Base-by-base conservation (phyloP, 495 filamentous ascomycete genomes). In the Xylaria grammica region DNA sequence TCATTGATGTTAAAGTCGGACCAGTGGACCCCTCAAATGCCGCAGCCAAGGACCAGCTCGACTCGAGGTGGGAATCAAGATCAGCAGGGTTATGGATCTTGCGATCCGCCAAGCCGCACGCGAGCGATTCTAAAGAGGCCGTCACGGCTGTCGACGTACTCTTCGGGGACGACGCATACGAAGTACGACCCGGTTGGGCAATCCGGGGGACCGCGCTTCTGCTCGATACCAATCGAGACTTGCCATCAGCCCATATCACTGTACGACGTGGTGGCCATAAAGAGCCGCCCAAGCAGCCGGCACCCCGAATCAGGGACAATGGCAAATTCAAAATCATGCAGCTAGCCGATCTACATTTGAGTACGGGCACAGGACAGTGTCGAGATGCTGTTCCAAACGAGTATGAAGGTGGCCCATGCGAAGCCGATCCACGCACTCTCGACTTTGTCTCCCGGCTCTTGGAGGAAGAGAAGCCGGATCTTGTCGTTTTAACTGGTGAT, bases 301-400 rank as follows among this genome's bases (percentile, higher is more conserved):
- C 81, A n/a, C 91, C 89, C 15, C 84, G 87, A 55, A 89, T 99
- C 60, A 84, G 85, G 53, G 91, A 94, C 29, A 90, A 96, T 74
- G 94, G 93, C n/a, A 90, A 89, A 65, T 97, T 98, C 78, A 98
- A 97, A 79, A 96, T 99, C 63, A 88, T 99, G 85, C 95, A 99
- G 74, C 74, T 95, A 54, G 89, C 94, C 49, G 95, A 99, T 81
- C 70, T 97, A 59, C 95, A 99, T 77, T 74, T 99, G 64, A 92
- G 90, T 63, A 99, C 95, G 2, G 95, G 96, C 30, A 81, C 92
- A 6, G 95, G 96, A 7, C 67, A 72, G 17, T 99, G 95, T 70
- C 85, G 96, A 60, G 94, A 99, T 72, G 86, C 90, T 36, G 83
- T 94, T 65, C 94, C 94, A 0, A 80, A 82, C 34, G 86, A 85